Base-by-base conservation (phyloP, 805 yeast species). In the Saccharomycopsis malanga region DNA sequence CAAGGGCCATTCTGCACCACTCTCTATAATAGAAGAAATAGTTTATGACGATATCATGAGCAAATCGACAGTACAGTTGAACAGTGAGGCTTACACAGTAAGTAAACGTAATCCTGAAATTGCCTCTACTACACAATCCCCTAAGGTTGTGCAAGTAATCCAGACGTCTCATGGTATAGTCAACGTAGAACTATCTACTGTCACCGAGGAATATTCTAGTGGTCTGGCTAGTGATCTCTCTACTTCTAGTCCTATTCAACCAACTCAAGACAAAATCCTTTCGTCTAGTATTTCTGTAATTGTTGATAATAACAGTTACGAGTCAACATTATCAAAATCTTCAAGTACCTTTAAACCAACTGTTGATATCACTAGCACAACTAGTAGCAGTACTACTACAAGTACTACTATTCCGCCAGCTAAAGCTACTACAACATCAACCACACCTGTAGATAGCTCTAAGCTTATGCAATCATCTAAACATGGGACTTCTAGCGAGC, bases 1-100 rank as follows among this genome's bases (percentile, higher is more conserved):
- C 27, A 46, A 21, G 53, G 55, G 34, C 56, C 49, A 14, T 52
- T 52, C 39, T 49, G 52, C 25, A 54, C 61, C 53, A 49, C 59
- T 21, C 54, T 60, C 52, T 4, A 45, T 51, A 14, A 41, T 51
- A 22, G 45, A 51, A 20, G 54, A 51, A 29, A 51, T 51, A 21
- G 54, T 51, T 3, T 51, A 51, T 39, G 49, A 51, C 25, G 54
- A 51, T 34, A 45, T 47, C 23, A 45, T 48, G 53, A 46, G 49
- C 35, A 51, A 37, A 14, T 38, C 50, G 23, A 48, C 45, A 10
- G 52, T 51, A 21, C 50, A 44, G 20, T 34, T 51, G 18, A 43
- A 51, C 30, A 45, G 48, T 6, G 47, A 46, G 48, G 57, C 49
- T 49, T 59, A 34, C 50, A 50, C 32, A 21, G 39, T 39, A 55